phyloP scores from a whole-genome alignment of 2,329 filamentous ascomycete genomes.

The Mollisiaceae sp. region DNA sequence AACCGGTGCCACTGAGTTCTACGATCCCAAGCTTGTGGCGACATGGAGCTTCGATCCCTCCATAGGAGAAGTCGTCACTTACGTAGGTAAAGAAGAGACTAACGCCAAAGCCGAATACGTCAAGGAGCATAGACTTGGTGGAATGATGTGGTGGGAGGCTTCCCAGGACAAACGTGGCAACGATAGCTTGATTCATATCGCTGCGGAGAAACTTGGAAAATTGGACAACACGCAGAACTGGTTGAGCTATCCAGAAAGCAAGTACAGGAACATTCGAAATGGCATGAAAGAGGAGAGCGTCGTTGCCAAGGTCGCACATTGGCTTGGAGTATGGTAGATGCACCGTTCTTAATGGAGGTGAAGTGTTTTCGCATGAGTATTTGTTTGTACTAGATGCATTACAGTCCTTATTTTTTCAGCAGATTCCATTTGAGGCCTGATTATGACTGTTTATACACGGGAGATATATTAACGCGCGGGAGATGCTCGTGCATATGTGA shows the following conservation, averaged over 20 bases:
- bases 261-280: background rate
- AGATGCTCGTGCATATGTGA: too few species aligned
- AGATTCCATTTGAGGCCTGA: too few species aligned
- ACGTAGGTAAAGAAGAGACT: constrained; percentile 67
- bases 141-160: constrained; percentile 87
- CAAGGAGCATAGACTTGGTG: constrained; percentile 65
- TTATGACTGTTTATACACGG: too few species aligned
- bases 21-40: constrained; percentile 63
- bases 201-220: constrained; percentile 61
- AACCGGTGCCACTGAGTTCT: constrained; percentile 59
- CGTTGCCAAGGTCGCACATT: background rate
- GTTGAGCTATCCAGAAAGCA: constrained; percentile 58
- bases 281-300: background rate
- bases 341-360: background rate
- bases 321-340: background rate
- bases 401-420: too few species aligned
- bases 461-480: too few species aligned
- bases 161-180: constrained; percentile 69
- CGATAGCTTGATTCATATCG: constrained; percentile 70
- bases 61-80: constrained; percentile 70
- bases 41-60: constrained; percentile 72
- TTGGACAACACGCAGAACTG: constrained; percentile 63
- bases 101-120: constrained; percentile 70
- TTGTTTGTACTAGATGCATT: too few species aligned
- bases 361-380: background rate